phyloP scores from a whole-genome alignment of 148 eudicot genomes.

The Rhododendron molle region DNA sequence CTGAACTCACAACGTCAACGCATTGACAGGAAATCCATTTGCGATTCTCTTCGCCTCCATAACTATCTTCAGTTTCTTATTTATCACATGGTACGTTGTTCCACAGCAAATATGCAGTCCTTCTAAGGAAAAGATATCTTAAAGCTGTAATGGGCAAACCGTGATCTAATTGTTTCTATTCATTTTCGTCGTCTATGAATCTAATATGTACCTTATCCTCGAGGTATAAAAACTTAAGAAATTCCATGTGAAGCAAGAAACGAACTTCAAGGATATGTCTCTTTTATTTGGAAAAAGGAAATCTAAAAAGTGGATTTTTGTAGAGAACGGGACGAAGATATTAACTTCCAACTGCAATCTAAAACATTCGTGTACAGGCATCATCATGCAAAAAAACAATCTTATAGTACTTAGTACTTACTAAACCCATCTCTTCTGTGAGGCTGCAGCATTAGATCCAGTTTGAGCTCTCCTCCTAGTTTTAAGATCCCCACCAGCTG shows the following conservation, averaged over 20 bases:
- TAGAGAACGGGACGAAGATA: neutral
- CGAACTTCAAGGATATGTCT: neutral
- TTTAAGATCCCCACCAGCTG: slow-evolving; percentile 24
- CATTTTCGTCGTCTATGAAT: neutral
- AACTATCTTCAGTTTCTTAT: neutral
- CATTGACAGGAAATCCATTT: neutral
- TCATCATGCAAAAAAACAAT: neutral
- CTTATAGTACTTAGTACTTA: neutral
- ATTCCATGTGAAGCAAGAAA: neutral
- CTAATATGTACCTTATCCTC: neutral
- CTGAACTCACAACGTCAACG: neutral
- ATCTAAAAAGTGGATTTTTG: neutral
- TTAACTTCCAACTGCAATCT: neutral
- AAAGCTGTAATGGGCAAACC: neutral
- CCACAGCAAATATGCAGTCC: neutral
- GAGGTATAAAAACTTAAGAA: neutral
- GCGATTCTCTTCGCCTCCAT: neutral
- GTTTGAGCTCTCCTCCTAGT: slow-evolving; percentile 35
- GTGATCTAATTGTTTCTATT: neutral
- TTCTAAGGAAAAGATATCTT: neutral
- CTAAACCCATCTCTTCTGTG: slow-evolving; percentile 41
- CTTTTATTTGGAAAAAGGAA: neutral
- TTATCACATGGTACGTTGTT: neutral
- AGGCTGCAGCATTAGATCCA: slow-evolving; percentile 16
- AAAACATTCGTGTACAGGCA: neutral